A percentile compares a stretch with the other conserved stretches of the same genome.
phyloP scores from a whole-genome alignment of 2,329 filamentous ascomycete species.

The Rutstroemia sp. region DNA sequence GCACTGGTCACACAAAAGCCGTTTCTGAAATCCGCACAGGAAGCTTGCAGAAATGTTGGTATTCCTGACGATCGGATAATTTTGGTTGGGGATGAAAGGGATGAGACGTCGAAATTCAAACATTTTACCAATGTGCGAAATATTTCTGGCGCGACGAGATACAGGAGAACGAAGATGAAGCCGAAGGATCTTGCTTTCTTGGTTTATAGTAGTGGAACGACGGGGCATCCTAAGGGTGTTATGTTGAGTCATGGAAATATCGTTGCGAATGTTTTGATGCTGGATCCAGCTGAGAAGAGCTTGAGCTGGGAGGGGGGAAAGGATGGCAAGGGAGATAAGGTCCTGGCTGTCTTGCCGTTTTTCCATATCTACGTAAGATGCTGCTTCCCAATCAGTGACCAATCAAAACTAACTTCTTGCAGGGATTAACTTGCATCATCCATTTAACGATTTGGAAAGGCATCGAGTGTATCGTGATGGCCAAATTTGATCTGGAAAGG shows the following conservation, averaged over 20 bases:
- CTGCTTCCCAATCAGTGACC: neutral
- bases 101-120: constrained; percentile 50
- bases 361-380: constrained; percentile 77
- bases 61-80: constrained; percentile 67
- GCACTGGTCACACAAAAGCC: constrained; percentile 67
- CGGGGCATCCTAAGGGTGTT: constrained; percentile 85
- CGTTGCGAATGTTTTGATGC: constrained; percentile 62
- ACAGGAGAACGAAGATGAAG: constrained; percentile 53
- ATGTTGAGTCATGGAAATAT: constrained; percentile 80
- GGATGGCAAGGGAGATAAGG: constrained; percentile 58
- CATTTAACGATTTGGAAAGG: constrained; percentile 61
- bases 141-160: constrained; percentile 49
- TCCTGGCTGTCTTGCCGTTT: constrained; percentile 77
- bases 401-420: constrained; percentile 1
- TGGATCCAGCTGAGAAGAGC: constrained; percentile 45
- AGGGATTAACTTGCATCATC: constrained; percentile 64
- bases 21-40: constrained; percentile 54
- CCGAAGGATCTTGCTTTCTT: constrained; percentile 75
- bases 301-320: constrained; percentile 50
- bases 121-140: constrained; percentile 69
- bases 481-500: constrained; percentile 72
- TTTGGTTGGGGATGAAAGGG: constrained; percentile 62
- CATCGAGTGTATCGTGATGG: constrained; percentile 61
- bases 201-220: constrained; percentile 85
- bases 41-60: constrained; percentile 63